Evolutionary conservation across 208 protist genomes (phyloP), one percentile per base, ranked within the genome.

Genomic region (Wallacemonas sp.): DNA sequence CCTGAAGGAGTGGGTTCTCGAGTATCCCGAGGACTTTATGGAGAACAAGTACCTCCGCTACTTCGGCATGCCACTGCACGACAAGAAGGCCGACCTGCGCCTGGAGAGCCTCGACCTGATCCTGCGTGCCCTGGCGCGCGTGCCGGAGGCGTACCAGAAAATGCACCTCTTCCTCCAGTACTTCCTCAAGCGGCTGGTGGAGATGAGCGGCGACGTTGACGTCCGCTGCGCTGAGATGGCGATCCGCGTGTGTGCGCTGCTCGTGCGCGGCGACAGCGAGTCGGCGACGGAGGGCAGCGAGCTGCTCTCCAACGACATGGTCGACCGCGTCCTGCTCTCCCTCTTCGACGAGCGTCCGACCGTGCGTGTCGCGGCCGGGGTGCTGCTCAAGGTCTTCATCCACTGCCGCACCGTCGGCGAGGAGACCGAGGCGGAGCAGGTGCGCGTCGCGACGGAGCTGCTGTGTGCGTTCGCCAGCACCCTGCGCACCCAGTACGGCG

Each of bases 21-120:
- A 80, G 36, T 92, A 81, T 55, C 85, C 91, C 38, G 79, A 87
- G 2, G 82, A 89, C 61, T 97, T 86, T 70, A 81, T 94, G 57
- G 81, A 76, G 38, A 95, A 95, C 76, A 91, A 93, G 52, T 97
- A 94, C 67, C 84, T 95, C 32, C 87, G 89, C 55, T 95, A 95
- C 74, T 90, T 97, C 62, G 82, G 88, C 61, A 93, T 97, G 79
- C 75, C 86, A n/a, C 70, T 97, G 20, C 86, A 93, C 70, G 92
- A 97, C 79, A 92, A 93, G 74, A 50, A 69, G 57, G 72, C 89
- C 3, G 89, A 94, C 67, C 75, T 95, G 25, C 89, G 92, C 38
- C 72, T 76, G 1, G 88, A 92, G 69, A 84, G 74, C 23, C 81
- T 97, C 1, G 82, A 85, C 44, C 88, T 89, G 55, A 84, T 97